A percentile compares a stretch with the other conserved stretches of the same genome.
phyloP scores from a whole-genome alignment of 805 yeast species.

The Candida berthetii region DNA sequence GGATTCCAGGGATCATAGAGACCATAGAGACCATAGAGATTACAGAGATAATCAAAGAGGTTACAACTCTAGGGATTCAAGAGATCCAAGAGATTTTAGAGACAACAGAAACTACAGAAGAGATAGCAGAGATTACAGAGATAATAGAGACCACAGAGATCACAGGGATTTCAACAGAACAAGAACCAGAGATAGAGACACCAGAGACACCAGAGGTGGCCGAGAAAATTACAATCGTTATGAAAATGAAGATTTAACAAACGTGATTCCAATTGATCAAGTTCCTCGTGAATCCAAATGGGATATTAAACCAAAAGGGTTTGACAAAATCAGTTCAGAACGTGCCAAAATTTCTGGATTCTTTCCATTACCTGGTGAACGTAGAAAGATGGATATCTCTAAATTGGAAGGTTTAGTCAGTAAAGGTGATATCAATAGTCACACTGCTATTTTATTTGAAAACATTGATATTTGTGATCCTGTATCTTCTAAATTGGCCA shows the following conservation, averaged over 20 bases:
- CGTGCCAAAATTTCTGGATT: conserved; percentile 75
- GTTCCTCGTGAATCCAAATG: conserved; percentile 52
- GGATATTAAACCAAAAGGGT: conserved; percentile 70
- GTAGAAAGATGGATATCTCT: conserved; percentile 26
- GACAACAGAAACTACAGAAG: conserved; percentile 2
- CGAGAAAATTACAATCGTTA: conserved; percentile 9
- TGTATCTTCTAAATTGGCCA: conserved; percentile 18
- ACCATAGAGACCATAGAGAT: conserved; percentile 3
- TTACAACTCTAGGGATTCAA: neutral
- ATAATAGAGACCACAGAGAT: neutral
- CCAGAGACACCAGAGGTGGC: conserved; percentile 1
- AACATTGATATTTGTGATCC: conserved; percentile 22
- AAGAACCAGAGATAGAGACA: conserved; percentile 3
- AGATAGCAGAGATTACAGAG: neutral
- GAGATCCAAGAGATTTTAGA: conserved; percentile 1
- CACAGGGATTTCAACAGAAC: conserved; percentile 4
- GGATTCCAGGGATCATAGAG: conserved; percentile 4
- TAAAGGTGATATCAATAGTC: conserved; percentile 22
- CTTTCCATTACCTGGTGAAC: conserved; percentile 70
- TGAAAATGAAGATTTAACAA: conserved; percentile 12
- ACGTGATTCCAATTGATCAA: conserved; percentile 41
- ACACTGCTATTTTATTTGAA: conserved; percentile 27
- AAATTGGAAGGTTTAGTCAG: conserved; percentile 23
- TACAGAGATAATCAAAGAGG: neutral
- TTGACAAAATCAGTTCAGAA: conserved; percentile 68